phyloP scores from a whole-genome alignment of 805 yeast genomes.

The Candida sithepensis region DNA sequence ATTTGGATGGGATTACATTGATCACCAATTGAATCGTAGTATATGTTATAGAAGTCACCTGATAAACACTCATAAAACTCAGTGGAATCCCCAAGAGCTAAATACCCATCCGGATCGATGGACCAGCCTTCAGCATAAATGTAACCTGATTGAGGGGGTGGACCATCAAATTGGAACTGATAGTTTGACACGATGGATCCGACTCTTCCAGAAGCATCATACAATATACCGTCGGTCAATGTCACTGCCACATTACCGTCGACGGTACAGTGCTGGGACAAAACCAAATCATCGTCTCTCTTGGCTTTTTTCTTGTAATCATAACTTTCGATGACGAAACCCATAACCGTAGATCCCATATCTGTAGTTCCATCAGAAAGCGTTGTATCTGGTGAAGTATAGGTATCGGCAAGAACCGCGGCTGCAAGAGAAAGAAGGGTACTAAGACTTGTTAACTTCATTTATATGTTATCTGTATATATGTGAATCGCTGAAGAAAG shows the following conservation, averaged over 20 bases:
- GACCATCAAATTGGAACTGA: conserved; percentile 64
- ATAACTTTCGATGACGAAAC: conserved; percentile 4
- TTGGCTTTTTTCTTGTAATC: conserved; percentile 22
- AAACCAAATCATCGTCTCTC: conserved; percentile 8
- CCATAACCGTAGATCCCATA: background rate
- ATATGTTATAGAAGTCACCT: conserved; percentile 56
- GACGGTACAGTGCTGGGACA: conserved; percentile 32
- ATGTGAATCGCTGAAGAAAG: background rate
- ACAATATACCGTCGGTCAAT: conserved; percentile 39
- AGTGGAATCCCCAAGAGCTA: conserved; percentile 46
- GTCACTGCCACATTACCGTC: conserved; percentile 41
- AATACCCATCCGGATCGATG: conserved; percentile 38
- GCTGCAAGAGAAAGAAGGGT: background rate
- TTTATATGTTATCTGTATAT: background rate
- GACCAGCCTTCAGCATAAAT: conserved; percentile 51
- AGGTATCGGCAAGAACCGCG: background rate
- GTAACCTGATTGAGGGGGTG: conserved; percentile 59
- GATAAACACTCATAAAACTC: conserved; percentile 52
- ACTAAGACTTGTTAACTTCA: background rate
- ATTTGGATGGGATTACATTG: conserved; percentile 46
- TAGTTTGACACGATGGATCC: conserved; percentile 59
- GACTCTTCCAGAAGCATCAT: conserved; percentile 46
- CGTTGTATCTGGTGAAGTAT: conserved; percentile 12
- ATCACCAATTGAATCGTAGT: conserved; percentile 42
- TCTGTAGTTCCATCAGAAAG: conserved; percentile 22